Base-by-base conservation (phyloP, 345 rosid genomes). In the Cardamine resedifolia region DNA sequence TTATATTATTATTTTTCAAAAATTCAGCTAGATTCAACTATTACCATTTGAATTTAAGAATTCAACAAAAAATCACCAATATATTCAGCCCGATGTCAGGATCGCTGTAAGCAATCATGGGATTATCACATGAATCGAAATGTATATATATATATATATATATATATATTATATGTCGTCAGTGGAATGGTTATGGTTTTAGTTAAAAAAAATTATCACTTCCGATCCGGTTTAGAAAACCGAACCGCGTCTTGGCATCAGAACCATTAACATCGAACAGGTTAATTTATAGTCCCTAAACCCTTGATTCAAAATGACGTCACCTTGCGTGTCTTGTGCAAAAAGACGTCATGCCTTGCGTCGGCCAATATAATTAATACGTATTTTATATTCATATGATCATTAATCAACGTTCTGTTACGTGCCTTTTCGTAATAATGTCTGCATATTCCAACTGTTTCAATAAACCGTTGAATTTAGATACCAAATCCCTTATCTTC, bases 341-440 rank as follows among this genome's bases (percentile, higher is more conserved):
- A 31, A 66, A 67, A 60, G 3, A 12, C 64, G 73, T 75, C 78
- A 75, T 61, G 58, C 64, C 44, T 68, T 75, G 58, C 78, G 78
- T 75, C 41, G 19, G 23, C 78, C 49, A 6, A 43, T n/a, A 2
- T 43, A 43, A 43, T 43, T 10, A 10, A 49, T 21, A 33, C 15
- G 16, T 70, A 59, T 3, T 51, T 5, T 28, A 41, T 16, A 16
- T 52, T 4, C 11, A 24, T 38, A 57, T 4, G 21, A 39, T 41
- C 28, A 18, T 18, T 43, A 19, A 5, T 28, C 18, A 23, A 43
- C 36, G 43, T 56, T 15, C 11, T 50, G 5, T 12, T 51, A 12
- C 16, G 56, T 21, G 10, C 10, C 6, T 36, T 56, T 57, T 44
- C 44, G 20, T 53, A 15, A 44, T 31, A 31, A 44, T 10, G 31